Conservation (phyloP, 768 basidiomycete genomes). For the Pisolithus microcarpus region DNA sequence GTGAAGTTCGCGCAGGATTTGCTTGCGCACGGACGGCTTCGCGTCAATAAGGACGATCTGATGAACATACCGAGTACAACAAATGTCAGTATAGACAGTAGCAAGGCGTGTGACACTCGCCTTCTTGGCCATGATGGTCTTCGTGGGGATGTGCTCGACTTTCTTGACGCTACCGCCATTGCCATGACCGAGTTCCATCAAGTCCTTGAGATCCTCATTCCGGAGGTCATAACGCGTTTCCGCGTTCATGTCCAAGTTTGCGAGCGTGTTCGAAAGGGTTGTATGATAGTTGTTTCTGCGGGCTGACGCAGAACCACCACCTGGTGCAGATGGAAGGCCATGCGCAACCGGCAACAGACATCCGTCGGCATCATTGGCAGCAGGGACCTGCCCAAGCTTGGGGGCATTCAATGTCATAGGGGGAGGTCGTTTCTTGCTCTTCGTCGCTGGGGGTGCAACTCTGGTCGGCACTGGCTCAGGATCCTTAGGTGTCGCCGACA, state of each 20-base stretch:
- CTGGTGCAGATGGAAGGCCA: constrained; percentile 46
- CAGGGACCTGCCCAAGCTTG: constrained; percentile 41
- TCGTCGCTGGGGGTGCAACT: constrained; percentile 34
- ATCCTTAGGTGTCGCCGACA: constrained; percentile 34
- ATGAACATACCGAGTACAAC: neutral
- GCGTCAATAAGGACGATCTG: constrained; percentile 96
- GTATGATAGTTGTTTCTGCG: constrained; percentile 71
- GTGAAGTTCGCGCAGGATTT: constrained; percentile 94
- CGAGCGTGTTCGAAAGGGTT: constrained; percentile 75
- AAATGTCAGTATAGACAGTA: neutral
- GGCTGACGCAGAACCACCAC: constrained; percentile 44
- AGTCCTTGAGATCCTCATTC: constrained; percentile 84
- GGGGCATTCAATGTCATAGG: constrained; percentile 78
- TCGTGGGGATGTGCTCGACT: constrained; percentile 87
- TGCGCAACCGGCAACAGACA: constrained; percentile 43
- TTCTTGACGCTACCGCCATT: constrained; percentile 98
- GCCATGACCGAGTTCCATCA: constrained; percentile 89
- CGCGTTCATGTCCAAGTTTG: constrained; percentile 77
- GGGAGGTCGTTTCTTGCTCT: constrained; percentile 67
- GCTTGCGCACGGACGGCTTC: constrained; percentile 92
- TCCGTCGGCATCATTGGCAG: constrained; percentile 28
- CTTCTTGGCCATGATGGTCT: constrained; percentile 97
- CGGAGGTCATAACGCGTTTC: constrained; percentile 80
- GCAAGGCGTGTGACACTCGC: constrained; percentile 35
- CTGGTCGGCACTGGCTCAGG: constrained; percentile 41